Conservation (phyloP, 805 yeast genomes). For the Zygoascus tannicola region DNA sequence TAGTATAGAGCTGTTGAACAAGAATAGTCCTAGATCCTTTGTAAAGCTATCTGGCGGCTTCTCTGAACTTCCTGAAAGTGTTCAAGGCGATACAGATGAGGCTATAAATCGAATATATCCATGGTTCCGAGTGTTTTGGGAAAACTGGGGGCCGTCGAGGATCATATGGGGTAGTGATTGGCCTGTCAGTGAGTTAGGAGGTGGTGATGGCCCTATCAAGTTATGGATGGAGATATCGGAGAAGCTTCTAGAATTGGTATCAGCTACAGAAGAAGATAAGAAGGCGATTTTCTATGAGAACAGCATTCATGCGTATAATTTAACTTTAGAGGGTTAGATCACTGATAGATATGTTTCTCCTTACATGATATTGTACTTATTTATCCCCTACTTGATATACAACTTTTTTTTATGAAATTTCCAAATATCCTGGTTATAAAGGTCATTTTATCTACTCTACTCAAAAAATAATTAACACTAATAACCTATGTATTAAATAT, state of each 20-base stretch:
- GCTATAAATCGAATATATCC: constrained; percentile 6
- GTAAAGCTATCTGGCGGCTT: constrained; percentile 37
- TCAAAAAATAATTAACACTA: too few species aligned
- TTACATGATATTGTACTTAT: too few species aligned
- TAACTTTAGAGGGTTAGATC: too few species aligned
- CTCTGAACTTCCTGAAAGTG: constrained; percentile 26
- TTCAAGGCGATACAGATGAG: not conserved
- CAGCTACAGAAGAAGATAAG: not conserved
- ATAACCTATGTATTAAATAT: too few species aligned
- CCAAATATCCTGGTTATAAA: too few species aligned
- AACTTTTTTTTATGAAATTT: too few species aligned
- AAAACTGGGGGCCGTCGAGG: constrained; percentile 26
- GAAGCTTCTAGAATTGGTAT: not conserved
- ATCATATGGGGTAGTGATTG: constrained; percentile 39
- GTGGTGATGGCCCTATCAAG: constrained; percentile 6
- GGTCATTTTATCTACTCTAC: too few species aligned
- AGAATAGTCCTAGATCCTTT: constrained; percentile 14
- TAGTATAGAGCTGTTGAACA: not conserved
- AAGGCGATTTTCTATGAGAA: constrained; percentile 4
- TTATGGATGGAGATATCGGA: constrained; percentile 17
- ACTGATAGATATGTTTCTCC: too few species aligned
- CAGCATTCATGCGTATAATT: constrained; percentile 6
- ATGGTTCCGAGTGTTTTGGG: constrained; percentile 22
- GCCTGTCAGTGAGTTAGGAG: constrained; percentile 32
- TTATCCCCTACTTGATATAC: too few species aligned